These are phyloP conservation scores for Delonix regia DNA, from an alignment of 306 rosid genomes.

Conservation along the genomic window DNA sequence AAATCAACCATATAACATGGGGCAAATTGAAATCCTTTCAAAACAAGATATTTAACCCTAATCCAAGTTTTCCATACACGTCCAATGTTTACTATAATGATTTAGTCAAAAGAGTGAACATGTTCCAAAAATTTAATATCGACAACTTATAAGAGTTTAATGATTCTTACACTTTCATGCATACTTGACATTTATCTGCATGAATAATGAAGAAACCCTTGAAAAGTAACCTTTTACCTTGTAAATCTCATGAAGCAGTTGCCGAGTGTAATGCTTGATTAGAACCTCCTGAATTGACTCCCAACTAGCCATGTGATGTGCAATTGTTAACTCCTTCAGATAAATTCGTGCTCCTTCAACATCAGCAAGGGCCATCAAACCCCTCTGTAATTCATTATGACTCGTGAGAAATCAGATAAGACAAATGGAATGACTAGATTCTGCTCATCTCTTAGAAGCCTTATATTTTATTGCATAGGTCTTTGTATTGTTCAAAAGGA, in stretches of 20 bases:
- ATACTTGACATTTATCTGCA: slow-evolving; percentile 1
- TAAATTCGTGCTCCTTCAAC: slow-evolving; percentile 95
- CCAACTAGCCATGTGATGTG: slow-evolving; percentile 94
- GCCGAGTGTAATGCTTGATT: slow-evolving; percentile 83
- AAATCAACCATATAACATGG: neutral
- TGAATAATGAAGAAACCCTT: slow-evolving; percentile 14
- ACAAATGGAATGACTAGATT: neutral
- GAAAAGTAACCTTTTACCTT: slow-evolving; percentile 56
- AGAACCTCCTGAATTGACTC: slow-evolving; percentile 81
- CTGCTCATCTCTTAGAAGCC: slow-evolving; percentile 7
- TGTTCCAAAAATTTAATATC: neutral
- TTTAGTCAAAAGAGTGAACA: slow-evolving; percentile 11
- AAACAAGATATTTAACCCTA: neutral
- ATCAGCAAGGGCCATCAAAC: slow-evolving; percentile 93
- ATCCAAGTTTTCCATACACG: neutral
- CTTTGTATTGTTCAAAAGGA: neutral
- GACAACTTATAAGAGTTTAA: neutral
- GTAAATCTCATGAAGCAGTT: slow-evolving; percentile 90
- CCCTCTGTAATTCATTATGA: slow-evolving; percentile 67
- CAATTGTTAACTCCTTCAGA: slow-evolving; percentile 75
- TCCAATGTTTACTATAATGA: slow-evolving; percentile 3
- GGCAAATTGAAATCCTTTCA: slow-evolving; percentile 17
- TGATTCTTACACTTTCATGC: neutral
- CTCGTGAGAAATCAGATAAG: slow-evolving; percentile 11
- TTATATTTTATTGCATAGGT: neutral